Conservation (phyloP, 2,329 filamentous ascomycete genomes). For the Xylaria hypoxylon region DNA sequence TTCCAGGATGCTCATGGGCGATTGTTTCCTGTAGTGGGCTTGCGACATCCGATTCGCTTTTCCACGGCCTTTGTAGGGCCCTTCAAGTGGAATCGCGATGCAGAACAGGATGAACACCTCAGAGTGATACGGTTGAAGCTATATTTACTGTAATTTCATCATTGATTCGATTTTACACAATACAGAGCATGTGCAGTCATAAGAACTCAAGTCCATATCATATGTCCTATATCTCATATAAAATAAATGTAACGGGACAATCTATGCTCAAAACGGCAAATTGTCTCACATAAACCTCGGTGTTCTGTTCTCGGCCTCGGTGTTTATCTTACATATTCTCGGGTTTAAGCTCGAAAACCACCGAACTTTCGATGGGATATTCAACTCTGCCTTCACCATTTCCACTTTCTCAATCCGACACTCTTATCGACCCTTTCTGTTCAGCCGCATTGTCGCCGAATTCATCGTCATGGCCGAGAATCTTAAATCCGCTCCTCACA, state of each 20-base stretch:
- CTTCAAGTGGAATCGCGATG: slow-evolving; percentile 1
- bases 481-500: slow-evolving; percentile 33
- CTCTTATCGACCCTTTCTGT: neutral
- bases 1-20: slow-evolving; percentile 8
- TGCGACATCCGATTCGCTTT: neutral
- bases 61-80: neutral
- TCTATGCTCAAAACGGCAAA: neutral
- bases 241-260: neutral
- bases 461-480: slow-evolving; percentile 34
- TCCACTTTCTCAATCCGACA: neutral
- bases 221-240: too few species aligned
- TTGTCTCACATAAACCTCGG: slow-evolving; percentile 15
- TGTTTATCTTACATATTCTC: neutral
- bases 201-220: too few species aligned
- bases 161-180: too few species aligned
- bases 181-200: too few species aligned
- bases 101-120: neutral
- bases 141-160: too few species aligned
- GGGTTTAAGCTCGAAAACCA: slow-evolving; percentile 21
- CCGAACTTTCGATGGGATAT: slow-evolving; percentile 10
- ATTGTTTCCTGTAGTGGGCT: slow-evolving; percentile 10
- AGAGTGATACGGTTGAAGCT: neutral
- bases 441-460: slow-evolving; percentile 4
- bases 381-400: slow-evolving; percentile 2
- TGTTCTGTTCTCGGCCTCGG: slow-evolving; percentile 23